Percentiles rank a stretch among this genome's conserved stretches.
Evolutionary conservation across 2,329 filamentous ascomycete species (phyloP).

Genomic region (Sphaerostilbella broomeana): DNA sequence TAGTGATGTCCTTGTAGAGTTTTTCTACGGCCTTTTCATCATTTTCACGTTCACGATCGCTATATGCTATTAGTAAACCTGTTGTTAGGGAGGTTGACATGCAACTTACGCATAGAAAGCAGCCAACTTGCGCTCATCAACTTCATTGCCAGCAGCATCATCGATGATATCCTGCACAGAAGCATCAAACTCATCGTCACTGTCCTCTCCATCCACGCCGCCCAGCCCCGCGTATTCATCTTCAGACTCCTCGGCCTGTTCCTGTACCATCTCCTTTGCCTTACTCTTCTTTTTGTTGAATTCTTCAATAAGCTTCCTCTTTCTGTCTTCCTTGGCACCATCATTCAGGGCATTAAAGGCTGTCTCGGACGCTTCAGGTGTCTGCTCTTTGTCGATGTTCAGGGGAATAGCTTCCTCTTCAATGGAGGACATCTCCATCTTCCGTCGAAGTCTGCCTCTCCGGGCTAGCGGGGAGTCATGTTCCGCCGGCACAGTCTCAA

Average conservation of each 20-base stretch:
- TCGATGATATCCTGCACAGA: conserved; percentile 84
- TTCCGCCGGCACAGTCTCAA: conserved; percentile 56
- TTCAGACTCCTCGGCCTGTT: conserved; percentile 94
- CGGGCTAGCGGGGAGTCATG: conserved; percentile 59
- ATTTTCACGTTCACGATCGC: conserved; percentile 68
- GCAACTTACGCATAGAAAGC: conserved; percentile 80
- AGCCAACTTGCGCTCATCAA: conserved; percentile 73
- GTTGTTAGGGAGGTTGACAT: not conserved
- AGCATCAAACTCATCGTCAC: conserved; percentile 63
- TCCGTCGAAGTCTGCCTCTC: conserved; percentile 48
- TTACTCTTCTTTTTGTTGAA: conserved; percentile 84
- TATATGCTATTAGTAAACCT: conserved; percentile 29
- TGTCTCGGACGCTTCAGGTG: conserved; percentile 13
- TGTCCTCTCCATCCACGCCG: conserved; percentile 81
- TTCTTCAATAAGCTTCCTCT: conserved; percentile 42
- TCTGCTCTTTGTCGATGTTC: conserved; percentile 17
- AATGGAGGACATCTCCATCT: conserved; percentile 24
- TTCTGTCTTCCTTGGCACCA: conserved; percentile 50
- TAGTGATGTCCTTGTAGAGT: conserved; percentile 88
- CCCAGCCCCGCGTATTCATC: conserved; percentile 96
- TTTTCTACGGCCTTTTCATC: conserved; percentile 88
- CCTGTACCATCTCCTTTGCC: conserved; percentile 80
- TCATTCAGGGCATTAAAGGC: conserved; percentile 69
- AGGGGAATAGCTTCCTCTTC: conserved; percentile 17
- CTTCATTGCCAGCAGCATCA: conserved; percentile 69